These are phyloP conservation scores for Filosporella fistucella DNA, from an alignment of 495 filamentous ascomycete genomes.

Conservation along the genomic window DNA sequence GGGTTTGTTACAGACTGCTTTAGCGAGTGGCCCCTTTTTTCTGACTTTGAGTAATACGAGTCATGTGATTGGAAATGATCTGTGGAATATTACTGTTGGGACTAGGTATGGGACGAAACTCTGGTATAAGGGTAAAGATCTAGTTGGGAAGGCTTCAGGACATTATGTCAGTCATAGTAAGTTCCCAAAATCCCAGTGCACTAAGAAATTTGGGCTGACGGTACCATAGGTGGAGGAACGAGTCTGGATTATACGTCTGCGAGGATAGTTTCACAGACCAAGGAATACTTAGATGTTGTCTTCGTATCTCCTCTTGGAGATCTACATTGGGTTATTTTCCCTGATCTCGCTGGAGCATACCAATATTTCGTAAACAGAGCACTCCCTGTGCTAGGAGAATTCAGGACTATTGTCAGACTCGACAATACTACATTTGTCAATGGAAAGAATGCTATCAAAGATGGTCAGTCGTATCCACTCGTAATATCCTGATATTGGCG, in stretches of 20 bases:
- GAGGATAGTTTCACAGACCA: constrained; percentile 23
- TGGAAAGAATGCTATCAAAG: constrained; percentile 29
- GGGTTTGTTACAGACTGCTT: too few relatives aligned
- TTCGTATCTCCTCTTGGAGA: constrained; percentile 34
- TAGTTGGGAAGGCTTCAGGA: constrained; percentile 33
- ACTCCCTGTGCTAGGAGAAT: constrained; percentile 35
- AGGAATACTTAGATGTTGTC: constrained; percentile 30
- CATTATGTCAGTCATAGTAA: constrained; percentile 38
- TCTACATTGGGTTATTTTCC: constrained; percentile 35
- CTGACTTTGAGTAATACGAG: constrained; percentile 4
- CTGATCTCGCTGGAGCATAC: constrained; percentile 34
- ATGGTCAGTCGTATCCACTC: constrained; percentile 21
- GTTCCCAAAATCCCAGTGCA: background rate
- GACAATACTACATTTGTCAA: constrained; percentile 31
- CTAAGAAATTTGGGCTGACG: too few relatives aligned
- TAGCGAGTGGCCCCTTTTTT: constrained; percentile 8
- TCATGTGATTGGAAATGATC: constrained; percentile 29
- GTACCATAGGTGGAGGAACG: constrained; percentile 29
- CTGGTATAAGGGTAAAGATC: constrained; percentile 31
- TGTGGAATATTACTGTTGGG: constrained; percentile 32
- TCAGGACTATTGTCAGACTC: constrained; percentile 34
- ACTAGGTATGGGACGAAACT: constrained; percentile 29
- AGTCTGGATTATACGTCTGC: constrained; percentile 34
- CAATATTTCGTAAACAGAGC: constrained; percentile 39
- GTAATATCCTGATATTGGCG: background rate